Evolutionary conservation across 257 asterid species (phyloP).

Genomic region (Mentha longifolia): DNA sequence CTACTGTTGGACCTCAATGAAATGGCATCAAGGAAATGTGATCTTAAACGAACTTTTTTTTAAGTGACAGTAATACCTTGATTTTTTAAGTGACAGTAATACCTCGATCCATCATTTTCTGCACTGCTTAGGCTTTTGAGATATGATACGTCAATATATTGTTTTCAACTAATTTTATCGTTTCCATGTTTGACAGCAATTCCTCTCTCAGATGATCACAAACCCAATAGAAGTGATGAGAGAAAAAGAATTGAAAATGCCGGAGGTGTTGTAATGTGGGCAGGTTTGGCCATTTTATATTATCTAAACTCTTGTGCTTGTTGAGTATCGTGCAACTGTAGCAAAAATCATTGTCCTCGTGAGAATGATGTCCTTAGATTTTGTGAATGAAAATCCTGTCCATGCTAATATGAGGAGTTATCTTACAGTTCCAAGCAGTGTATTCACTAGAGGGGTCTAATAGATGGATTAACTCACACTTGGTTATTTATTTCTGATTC

Average conservation of each 20-base stretch:
- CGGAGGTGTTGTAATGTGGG: constrained; percentile 99
- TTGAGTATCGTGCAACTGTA: constrained; percentile 17
- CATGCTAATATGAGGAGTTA: constrained; percentile 20
- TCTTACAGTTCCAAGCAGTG: constrained; percentile 12
- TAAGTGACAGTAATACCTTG: too few relatives aligned
- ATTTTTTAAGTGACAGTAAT: constrained; percentile 10
- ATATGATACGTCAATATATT: constrained; percentile 10
- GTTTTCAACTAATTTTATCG: constrained; percentile 10
- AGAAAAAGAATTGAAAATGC: constrained; percentile 97
- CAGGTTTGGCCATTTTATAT: constrained; percentile 60
- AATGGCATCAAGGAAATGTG: constrained; percentile 20
- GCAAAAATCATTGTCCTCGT: constrained; percentile 6
- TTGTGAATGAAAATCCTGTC: neutral
- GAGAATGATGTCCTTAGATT: constrained; percentile 18
- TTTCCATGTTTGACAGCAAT: constrained; percentile 68
- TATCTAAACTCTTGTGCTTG: constrained; percentile 1
- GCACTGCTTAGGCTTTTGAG: neutral
- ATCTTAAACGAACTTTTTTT: constrained; percentile 14
- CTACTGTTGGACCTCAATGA: neutral
- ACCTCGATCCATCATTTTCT: neutral
- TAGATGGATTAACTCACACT: constrained; percentile 20
- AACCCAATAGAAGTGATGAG: constrained; percentile 97
- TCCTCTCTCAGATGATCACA: constrained; percentile 95
- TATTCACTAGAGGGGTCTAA: constrained; percentile 11
- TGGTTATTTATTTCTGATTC: constrained; percentile 1